Evolutionary conservation across 345 rosid genomes (phyloP).

Genomic region (Microthlaspi erraticum): DNA sequence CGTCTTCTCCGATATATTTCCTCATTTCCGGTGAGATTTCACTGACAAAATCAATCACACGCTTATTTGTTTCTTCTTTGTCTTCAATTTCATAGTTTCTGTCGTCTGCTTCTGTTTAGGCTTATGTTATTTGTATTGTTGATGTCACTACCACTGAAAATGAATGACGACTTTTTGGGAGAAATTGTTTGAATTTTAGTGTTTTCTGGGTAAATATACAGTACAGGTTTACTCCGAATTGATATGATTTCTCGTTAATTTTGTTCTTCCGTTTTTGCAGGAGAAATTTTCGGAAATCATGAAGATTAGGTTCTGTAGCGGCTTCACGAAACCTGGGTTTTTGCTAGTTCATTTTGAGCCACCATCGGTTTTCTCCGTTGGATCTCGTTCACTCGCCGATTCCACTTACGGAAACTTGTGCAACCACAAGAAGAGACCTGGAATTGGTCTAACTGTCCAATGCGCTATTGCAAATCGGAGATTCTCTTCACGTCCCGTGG

Average conservation of each 20-base stretch:
- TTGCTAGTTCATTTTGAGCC: slow-evolving; percentile 62
- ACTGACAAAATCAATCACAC: not conserved
- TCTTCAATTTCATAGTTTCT: slow-evolving; percentile 8
- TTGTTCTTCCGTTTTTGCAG: slow-evolving; percentile 22
- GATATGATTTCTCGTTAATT: not conserved
- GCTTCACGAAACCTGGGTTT: slow-evolving; percentile 60
- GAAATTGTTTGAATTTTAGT: slow-evolving; percentile 19
- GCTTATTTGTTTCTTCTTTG: not conserved
- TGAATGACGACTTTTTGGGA: not conserved
- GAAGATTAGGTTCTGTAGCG: slow-evolving; percentile 62
- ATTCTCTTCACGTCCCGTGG: slow-evolving; percentile 50
- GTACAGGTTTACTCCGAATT: not conserved
- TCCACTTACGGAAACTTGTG: slow-evolving; percentile 43
- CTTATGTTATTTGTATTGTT: not conserved
- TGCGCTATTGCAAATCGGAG: slow-evolving; percentile 58
- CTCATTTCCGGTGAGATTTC: slow-evolving; percentile 39
- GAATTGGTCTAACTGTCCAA: slow-evolving; percentile 43
- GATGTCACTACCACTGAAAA: slow-evolving; percentile 7
- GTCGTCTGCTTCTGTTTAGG: not conserved
- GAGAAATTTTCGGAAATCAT: slow-evolving; percentile 33
- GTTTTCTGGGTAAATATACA: not conserved
- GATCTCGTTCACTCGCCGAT: slow-evolving; percentile 39
- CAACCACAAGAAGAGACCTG: slow-evolving; percentile 43
- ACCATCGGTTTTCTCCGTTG: slow-evolving; percentile 50
- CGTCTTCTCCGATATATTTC: slow-evolving; percentile 33